Evolutionary conservation across 2,329 filamentous ascomycete genomes (phyloP), one percentile per base, ranked within the genome.

Genomic region (Fusarium annulatum): DNA sequence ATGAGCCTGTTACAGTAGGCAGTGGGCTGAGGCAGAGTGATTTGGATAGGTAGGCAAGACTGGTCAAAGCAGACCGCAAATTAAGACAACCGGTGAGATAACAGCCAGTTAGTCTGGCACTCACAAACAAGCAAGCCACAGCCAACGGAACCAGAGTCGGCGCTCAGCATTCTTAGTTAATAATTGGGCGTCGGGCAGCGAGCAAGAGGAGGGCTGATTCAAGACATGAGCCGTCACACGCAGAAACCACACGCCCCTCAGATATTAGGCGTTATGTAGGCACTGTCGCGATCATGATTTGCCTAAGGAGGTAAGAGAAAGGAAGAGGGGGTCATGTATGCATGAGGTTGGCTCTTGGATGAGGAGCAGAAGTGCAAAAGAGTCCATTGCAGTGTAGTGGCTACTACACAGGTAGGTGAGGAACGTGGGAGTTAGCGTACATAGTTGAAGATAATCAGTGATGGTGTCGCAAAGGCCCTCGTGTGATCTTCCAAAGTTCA

Each of bases 161-260:
- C 58, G 55, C 63, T 67, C 69, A 68, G 57, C 61, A 42, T 67
- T 65, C 57, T 68, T 46, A 55, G 48, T 64, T 61, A 67, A 76
- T 61, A 66, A 76, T 74, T 75, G 74, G 76, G 75, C 71, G 61
- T 75, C 69, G 71, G 73, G 75, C 62, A 76, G 74, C 71, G 65
- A 76, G 62, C 56, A 65, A 48, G 72, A 71, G 55, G 64, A 77
- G 66, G 63, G 59, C 75, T 77, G 72, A 69, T 74, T 72, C 63
- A 68, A 76, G 72, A 77, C 76, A 77, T 62, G 61, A 73, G 58
- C 64, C 55, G 67, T 77, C 75, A 76, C 67, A 77, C 67, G 72
- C 64, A 58, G 64, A 68, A 38, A 55, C 36, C 64, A 73, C 75
- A 72, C 75, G 62, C 75, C 74, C 72, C 65, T 66, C 45, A 36